Evolutionary conservation across 2,329 filamentous ascomycete genomes (phyloP).

Genomic region (Kalaharituber pfeilii): DNA sequence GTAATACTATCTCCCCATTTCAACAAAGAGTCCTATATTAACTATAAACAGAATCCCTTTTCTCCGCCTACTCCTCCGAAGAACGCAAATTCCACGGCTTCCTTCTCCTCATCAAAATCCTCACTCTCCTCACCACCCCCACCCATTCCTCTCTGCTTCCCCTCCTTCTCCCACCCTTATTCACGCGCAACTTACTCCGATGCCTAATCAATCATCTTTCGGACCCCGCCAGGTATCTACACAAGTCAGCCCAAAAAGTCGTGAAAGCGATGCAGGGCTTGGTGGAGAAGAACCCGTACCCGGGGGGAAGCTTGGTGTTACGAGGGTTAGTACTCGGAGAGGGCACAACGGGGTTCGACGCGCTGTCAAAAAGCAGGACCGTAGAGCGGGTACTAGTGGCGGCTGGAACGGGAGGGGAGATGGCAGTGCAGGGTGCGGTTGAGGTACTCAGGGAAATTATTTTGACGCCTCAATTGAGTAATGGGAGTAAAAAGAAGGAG

Average conservation of each 20-base stretch:
- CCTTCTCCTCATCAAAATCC: constrained; percentile 62
- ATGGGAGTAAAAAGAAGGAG: background rate
- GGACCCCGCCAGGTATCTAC: constrained; percentile 58
- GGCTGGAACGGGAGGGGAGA: constrained; percentile 31
- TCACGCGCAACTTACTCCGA: constrained; percentile 67
- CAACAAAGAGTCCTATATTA: background rate
- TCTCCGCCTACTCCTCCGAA: constrained; percentile 62
- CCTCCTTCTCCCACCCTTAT: constrained; percentile 42
- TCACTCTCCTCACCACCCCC: constrained; percentile 27
- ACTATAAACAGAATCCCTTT: constrained; percentile 79
- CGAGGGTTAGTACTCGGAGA: constrained; percentile 13
- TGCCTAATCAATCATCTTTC: constrained; percentile 70
- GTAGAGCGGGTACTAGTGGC: constrained; percentile 54
- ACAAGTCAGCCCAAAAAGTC: constrained; percentile 59
- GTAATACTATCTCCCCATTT: constrained; percentile 34
- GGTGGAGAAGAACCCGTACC: constrained; percentile 9
- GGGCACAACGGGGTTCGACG: constrained; percentile 51
- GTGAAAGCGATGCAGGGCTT: constrained; percentile 43
- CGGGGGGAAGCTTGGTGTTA: constrained; percentile 28
- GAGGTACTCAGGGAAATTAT: constrained; percentile 15
- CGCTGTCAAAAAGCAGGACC: constrained; percentile 69
- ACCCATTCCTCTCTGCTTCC: constrained; percentile 33
- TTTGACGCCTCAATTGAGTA: constrained; percentile 3
- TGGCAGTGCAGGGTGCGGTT: constrained; percentile 29
- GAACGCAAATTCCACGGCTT: constrained; percentile 88